phyloP scores from a whole-genome alignment of 352 stramenopile species.

The Phytophthora meadii region DNA sequence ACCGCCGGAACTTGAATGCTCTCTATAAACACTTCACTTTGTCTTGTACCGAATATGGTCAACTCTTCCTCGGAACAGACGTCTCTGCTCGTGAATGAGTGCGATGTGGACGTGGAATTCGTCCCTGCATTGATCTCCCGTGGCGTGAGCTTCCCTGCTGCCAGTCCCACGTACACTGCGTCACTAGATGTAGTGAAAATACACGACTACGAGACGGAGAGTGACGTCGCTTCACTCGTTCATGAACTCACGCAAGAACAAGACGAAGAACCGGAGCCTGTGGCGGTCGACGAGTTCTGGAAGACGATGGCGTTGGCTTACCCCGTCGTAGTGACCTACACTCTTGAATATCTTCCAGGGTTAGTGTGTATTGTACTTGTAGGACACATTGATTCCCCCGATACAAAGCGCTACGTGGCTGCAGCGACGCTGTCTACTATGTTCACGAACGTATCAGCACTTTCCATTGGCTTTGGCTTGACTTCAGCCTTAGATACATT shows the following conservation, averaged over 20 bases:
- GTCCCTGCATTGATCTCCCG: slow-evolving; percentile 53
- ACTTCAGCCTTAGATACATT: slow-evolving; percentile 84
- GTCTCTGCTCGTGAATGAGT: slow-evolving; percentile 23
- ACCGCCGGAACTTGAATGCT: slow-evolving; percentile 5
- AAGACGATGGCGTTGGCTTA: slow-evolving; percentile 55
- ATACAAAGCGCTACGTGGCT: slow-evolving; percentile 69
- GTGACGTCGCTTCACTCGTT: slow-evolving; percentile 22
- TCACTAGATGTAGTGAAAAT: slow-evolving; percentile 51
- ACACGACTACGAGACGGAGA: slow-evolving; percentile 44
- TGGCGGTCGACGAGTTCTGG: slow-evolving; percentile 50
- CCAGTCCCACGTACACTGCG: slow-evolving; percentile 55
- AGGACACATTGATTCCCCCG: slow-evolving; percentile 61
- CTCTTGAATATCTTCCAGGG: slow-evolving; percentile 61
- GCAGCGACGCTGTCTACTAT: slow-evolving; percentile 69
- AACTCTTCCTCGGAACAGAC: slow-evolving; percentile 20
- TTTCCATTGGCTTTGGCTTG: slow-evolving; percentile 77
- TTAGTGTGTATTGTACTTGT: slow-evolving; percentile 71
- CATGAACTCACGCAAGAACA: slow-evolving; percentile 36
- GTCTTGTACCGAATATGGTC: slow-evolving; percentile 6
- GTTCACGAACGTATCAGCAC: slow-evolving; percentile 80
- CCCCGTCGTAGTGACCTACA: slow-evolving; percentile 57
- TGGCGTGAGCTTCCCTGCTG: slow-evolving; percentile 56
- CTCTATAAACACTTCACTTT: background rate
- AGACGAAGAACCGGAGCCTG: slow-evolving; percentile 47
- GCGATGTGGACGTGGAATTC: slow-evolving; percentile 28